Evolutionary conservation across 2,329 filamentous ascomycete species (phyloP).

Genomic region (Ascochyta koolunga): DNA sequence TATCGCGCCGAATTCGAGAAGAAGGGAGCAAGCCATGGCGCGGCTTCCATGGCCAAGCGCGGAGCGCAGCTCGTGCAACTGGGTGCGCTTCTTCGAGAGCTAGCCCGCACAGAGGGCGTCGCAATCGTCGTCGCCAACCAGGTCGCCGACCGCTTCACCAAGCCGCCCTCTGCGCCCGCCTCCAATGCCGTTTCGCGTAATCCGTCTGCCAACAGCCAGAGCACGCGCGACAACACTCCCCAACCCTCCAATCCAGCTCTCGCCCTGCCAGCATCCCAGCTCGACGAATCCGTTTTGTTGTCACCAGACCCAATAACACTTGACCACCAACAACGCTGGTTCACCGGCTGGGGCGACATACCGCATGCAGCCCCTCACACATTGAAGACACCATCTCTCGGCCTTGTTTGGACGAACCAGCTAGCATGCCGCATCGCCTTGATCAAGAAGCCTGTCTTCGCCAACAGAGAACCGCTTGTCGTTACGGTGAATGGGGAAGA

Average conservation of each 20-base stretch:
- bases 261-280: slow-evolving; percentile 19
- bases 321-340: slow-evolving; percentile 91
- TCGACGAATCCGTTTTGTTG: slow-evolving; percentile 36
- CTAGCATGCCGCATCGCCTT: slow-evolving; percentile 82
- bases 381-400: slow-evolving; percentile 83
- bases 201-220: slow-evolving; percentile 37
- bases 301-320: slow-evolving; percentile 69
- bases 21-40: slow-evolving; percentile 47
- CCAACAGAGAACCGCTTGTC: slow-evolving; percentile 23
- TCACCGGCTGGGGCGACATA: slow-evolving; percentile 88
- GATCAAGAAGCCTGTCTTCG: slow-evolving; percentile 69
- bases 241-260: slow-evolving; percentile 17
- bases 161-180: slow-evolving; percentile 23
- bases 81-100: slow-evolving; percentile 73
- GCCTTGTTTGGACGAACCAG: slow-evolving; percentile 90
- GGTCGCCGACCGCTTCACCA: slow-evolving; percentile 83
- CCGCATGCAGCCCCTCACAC: slow-evolving; percentile 39
- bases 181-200: slow-evolving; percentile 38
- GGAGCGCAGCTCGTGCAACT: slow-evolving; percentile 78
- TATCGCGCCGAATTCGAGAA: slow-evolving; percentile 89
- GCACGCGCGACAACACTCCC: slow-evolving; percentile 20
- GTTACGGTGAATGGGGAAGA: slow-evolving; percentile 45
- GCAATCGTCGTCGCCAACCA: slow-evolving; percentile 95
- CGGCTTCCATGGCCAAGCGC: slow-evolving; percentile 70
- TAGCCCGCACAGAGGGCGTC: slow-evolving; percentile 76